phyloP scores from a whole-genome alignment of 306 rosid species.

The Lathyrus aphaca region DNA sequence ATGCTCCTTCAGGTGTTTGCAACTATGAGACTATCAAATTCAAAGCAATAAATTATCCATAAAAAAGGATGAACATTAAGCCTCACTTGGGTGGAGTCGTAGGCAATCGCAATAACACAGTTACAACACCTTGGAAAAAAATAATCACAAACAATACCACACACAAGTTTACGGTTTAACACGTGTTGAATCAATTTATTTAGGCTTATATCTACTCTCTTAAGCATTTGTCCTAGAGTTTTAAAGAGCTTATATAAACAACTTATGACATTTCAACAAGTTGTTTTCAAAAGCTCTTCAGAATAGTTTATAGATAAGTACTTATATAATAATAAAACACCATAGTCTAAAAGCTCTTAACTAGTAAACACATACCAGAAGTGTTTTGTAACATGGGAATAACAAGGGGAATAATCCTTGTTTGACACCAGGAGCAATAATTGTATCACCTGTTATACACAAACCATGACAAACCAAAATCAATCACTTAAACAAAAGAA shows the following conservation, averaged over 20 bases:
- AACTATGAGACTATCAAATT: conserved; percentile 38
- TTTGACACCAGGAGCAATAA: conserved; percentile 80
- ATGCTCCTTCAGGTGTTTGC: conserved; percentile 60
- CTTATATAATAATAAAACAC: neutral
- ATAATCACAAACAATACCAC: conserved; percentile 28
- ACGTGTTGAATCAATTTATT: neutral
- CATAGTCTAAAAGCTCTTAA: too few relatives aligned
- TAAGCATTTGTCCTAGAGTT: neutral
- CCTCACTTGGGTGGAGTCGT: conserved; percentile 90
- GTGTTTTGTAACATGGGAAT: conserved; percentile 69
- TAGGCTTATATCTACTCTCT: neutral
- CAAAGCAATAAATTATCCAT: conserved; percentile 23
- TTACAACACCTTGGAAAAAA: conserved; percentile 61
- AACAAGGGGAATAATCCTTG: conserved; percentile 80
- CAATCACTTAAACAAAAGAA: conserved; percentile 52
- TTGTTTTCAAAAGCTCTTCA: neutral
- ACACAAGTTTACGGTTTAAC: conserved; percentile 24
- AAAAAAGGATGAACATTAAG: conserved; percentile 12
- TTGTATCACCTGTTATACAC: conserved; percentile 69
- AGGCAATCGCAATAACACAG: conserved; percentile 91
- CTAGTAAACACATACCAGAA: conserved; percentile 56
- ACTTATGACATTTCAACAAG: neutral
- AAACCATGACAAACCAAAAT: conserved; percentile 20
- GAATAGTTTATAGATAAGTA: neutral
- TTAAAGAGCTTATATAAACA: neutral